Conservation (phyloP, 2,329 filamentous ascomycete genomes). For the Aspergillus eucalypticola region DNA sequence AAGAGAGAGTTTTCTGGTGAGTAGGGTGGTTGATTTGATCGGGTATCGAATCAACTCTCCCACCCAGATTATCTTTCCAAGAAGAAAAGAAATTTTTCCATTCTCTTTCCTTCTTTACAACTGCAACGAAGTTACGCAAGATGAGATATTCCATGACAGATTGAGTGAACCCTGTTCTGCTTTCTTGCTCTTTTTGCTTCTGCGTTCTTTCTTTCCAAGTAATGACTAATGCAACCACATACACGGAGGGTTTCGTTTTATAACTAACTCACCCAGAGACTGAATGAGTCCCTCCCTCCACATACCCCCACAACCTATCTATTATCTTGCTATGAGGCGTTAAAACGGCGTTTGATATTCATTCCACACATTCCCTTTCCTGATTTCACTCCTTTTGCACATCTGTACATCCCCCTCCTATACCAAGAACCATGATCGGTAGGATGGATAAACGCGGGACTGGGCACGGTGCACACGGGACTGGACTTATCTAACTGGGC, state of each 20-base stretch:
- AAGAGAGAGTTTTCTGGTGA: not conserved
- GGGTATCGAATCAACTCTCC: not conserved
- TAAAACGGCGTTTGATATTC: not conserved
- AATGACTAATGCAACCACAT: slow-evolving; percentile 11
- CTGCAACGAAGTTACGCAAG: slow-evolving; percentile 14
- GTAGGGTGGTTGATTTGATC: not conserved
- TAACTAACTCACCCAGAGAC: too few species aligned
- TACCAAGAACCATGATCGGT: not conserved
- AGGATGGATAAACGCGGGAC: not conserved
- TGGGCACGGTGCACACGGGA: not conserved
- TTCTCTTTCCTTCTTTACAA: not conserved
- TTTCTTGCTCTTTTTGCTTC: slow-evolving; percentile 8
- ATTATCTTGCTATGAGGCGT: slow-evolving; percentile 1
- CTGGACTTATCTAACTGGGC: not conserved
- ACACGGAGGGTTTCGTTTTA: too few species aligned
- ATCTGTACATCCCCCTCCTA: too few species aligned
- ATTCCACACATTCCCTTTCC: not conserved
- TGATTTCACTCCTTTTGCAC: too few species aligned
- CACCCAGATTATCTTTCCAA: not conserved
- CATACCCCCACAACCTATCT: not conserved
- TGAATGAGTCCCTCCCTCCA: not conserved
- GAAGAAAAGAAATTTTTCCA: too few species aligned
- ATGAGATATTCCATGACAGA: slow-evolving; percentile 12
- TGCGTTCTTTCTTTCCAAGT: not conserved
- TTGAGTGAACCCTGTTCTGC: slow-evolving; percentile 7